Evolutionary conservation across 2,329 filamentous ascomycete species (phyloP).

Genomic region (Purpureocillium takamizusanense): DNA sequence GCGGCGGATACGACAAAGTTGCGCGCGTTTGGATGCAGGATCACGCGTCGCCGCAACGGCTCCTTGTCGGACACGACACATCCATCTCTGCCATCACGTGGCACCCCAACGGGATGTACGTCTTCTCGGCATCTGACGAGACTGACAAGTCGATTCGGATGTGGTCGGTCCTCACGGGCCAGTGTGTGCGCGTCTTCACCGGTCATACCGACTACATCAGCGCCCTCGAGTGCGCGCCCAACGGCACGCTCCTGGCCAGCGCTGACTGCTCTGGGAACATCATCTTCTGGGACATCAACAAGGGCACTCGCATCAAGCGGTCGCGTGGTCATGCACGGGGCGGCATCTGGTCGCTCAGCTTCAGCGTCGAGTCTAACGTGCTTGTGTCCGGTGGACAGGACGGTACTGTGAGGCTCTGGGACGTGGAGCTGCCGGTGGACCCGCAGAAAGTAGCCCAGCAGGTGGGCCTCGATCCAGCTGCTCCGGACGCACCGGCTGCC

Average conservation of each 20-base stretch:
- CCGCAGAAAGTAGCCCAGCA: constrained; percentile 47
- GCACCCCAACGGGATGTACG: constrained; percentile 88
- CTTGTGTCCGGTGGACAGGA: constrained; percentile 87
- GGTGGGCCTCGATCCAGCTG: constrained; percentile 31
- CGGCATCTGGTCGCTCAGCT: constrained; percentile 87
- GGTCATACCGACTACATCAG: constrained; percentile 86
- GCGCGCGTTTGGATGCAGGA: constrained; percentile 89
- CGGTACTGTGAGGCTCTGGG: constrained; percentile 89
- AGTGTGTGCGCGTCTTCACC: constrained; percentile 82
- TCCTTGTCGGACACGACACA: constrained; percentile 88
- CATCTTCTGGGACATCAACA: constrained; percentile 87
- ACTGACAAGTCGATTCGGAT: constrained; percentile 86
- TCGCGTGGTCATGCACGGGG: constrained; percentile 91
- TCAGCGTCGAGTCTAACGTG: constrained; percentile 85
- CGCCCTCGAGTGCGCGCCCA: constrained; percentile 74
- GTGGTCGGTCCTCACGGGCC: constrained; percentile 88
- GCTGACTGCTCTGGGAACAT: constrained; percentile 86
- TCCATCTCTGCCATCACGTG: constrained; percentile 87
- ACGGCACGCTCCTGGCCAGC: constrained; percentile 83
- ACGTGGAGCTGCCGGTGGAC: constrained; percentile 66
- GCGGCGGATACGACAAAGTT: constrained; percentile 80
- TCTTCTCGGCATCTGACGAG: constrained; percentile 85
- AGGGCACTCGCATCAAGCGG: constrained; percentile 78
- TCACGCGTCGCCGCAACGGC: constrained; percentile 77
- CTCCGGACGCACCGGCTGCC: constrained; percentile 27